phyloP scores from a whole-genome alignment of 306 rosid species.

The Vigna unguiculata region DNA sequence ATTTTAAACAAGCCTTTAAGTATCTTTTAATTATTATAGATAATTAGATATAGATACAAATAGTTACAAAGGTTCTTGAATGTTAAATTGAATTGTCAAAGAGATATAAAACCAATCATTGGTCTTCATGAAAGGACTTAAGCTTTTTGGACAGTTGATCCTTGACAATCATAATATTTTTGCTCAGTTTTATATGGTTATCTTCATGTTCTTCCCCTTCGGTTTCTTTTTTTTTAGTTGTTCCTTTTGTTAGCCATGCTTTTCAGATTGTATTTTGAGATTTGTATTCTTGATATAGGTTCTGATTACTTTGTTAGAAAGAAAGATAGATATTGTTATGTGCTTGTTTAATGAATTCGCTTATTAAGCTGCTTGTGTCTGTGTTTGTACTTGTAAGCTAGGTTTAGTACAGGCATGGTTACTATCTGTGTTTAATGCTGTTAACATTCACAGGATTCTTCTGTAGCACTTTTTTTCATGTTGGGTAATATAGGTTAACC shows the following conservation, averaged over 20 bases:
- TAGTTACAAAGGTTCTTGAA: constrained; percentile 17
- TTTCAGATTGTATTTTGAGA: constrained; percentile 10
- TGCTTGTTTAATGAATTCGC: not conserved
- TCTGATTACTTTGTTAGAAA: constrained; percentile 5
- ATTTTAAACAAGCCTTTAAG: constrained; percentile 12
- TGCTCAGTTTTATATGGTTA: constrained; percentile 8
- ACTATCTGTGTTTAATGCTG: not conserved
- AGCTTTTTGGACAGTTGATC: constrained; percentile 18
- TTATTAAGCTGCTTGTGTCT: constrained; percentile 22
- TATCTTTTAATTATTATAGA: not conserved
- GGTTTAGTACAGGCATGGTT: not conserved
- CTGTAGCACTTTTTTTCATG: not conserved
- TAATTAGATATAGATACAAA: constrained; percentile 12
- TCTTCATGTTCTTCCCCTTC: not conserved
- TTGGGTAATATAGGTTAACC: constrained; percentile 15
- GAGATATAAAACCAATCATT: constrained; percentile 32
- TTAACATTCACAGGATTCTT: constrained; percentile 6
- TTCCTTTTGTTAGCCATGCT: constrained; percentile 20
- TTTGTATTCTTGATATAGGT: not conserved
- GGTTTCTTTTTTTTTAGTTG: constrained; percentile 8
- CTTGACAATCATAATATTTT: constrained; percentile 30
- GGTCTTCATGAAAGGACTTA: not conserved
- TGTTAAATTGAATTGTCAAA: constrained; percentile 14
- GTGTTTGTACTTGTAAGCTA: constrained; percentile 13
- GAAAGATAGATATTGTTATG: not conserved